Base-by-base conservation (phyloP, 1,139 yeast genomes). In the Hanseniaspora sp. region DNA sequence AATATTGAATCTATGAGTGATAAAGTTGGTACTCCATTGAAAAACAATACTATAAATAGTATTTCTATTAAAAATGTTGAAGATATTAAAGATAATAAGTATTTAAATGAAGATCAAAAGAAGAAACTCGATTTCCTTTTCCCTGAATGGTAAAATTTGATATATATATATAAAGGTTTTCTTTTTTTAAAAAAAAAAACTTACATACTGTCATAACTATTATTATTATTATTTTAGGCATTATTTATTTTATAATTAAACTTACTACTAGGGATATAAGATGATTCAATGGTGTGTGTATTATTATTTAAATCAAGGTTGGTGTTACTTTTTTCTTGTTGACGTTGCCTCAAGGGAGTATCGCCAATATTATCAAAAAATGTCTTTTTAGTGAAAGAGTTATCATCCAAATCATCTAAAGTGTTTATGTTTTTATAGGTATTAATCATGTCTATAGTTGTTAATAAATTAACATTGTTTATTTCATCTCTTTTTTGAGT, bases 101-200 rank as follows among this genome's bases (percentile, higher is more conserved):
- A 87, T 18, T 82, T 86, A 61, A 80, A 84, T 64, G 77, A 78
- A 61, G 86, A 82, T 58, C 73, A 87, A 58, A 74, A 84, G 63
- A 80, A 81, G 64, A 86, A 86, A 70, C 79, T 92, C 79, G 87
- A 84, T 69, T 92, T 70, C 69, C 74, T 92, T 62, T 87, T 85
- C 74, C 97, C 97, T n/a, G 95, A 90, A 40, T 86, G 90, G 74
- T 90, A 94, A 41, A 43, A 15, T 18, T 23, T 23, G 6, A 28
- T 5, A 9, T 94, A 17, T 53, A 29, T 42, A 39, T 17, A 23
- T 0, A 45, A 3, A n/a, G n/a, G n/a, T n/a, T n/a, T n/a, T n/a
- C 17, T 37, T 17, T 34, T 52, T 49, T 59, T 58, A n/a, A 13
- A 37, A n/a, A 23, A 23, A 23, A 23, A 23, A 23, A 23, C 23